phyloP scores from a whole-genome alignment of 1,139 yeast species.

The Saccharomyces hybrid region DNA sequence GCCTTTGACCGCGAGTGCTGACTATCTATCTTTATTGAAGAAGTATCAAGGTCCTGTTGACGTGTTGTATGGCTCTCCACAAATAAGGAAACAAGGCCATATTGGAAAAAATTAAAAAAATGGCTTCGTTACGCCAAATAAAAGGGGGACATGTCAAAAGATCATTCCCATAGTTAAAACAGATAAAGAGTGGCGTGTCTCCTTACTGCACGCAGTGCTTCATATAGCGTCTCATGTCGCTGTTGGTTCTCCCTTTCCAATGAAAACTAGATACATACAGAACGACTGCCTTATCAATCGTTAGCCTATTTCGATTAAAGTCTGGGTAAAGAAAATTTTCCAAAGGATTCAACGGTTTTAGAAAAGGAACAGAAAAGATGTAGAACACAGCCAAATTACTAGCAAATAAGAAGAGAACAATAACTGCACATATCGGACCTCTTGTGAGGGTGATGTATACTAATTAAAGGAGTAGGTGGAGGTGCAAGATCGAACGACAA shows the following conservation, averaged over 20 bases:
- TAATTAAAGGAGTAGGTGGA: background rate
- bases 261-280: background rate
- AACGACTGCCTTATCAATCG: background rate
- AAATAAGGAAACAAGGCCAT: background rate
- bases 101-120: background rate
- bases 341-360: background rate
- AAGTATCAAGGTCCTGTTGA: background rate
- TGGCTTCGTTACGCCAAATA: background rate
- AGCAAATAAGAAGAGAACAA: background rate
- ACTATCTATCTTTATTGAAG: background rate
- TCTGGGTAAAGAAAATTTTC: background rate
- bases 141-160: background rate
- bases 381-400: background rate
- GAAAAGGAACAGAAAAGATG: background rate
- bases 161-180: background rate
- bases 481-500: slow-evolving; percentile 1
- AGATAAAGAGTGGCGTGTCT: background rate
- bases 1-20: background rate
- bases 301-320: background rate
- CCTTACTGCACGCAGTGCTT: no score
- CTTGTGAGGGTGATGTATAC: background rate
- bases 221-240: background rate
- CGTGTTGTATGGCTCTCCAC: background rate
- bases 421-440: background rate
- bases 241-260: background rate